phyloP scores from a whole-genome alignment of 2,329 filamentous ascomycete genomes.

The Leptographium radiaticola region DNA sequence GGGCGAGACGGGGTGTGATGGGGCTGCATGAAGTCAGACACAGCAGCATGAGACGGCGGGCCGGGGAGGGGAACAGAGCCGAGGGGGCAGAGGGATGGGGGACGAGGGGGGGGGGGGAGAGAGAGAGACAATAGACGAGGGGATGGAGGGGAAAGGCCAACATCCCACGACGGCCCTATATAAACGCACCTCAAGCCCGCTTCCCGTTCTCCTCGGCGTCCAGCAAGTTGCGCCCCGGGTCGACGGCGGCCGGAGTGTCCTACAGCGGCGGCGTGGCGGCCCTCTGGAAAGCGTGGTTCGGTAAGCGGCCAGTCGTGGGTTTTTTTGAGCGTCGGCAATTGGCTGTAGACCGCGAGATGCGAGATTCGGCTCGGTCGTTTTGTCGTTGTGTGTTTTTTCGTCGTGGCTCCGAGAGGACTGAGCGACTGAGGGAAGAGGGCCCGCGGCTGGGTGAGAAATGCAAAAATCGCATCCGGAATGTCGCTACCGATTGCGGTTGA shows the following conservation, averaged over 20 bases:
- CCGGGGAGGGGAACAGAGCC: not conserved
- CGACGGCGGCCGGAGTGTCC: not conserved
- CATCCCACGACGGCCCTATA: not conserved
- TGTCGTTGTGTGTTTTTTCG: not conserved
- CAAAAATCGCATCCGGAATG: not conserved
- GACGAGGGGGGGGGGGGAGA: not conserved
- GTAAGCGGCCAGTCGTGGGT: not conserved
- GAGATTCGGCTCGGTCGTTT: not conserved
- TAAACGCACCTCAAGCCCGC: not conserved
- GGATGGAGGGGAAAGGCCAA: too few relatives aligned
- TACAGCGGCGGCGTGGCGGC: too few relatives aligned
- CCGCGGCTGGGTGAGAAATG: not conserved
- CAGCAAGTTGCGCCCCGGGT: not conserved
- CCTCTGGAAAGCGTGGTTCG: not conserved
- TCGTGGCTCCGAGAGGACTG: not conserved
- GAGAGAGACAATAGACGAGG: not conserved
- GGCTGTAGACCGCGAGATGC: not conserved
- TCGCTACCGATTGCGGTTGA: not conserved
- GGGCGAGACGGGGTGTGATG: slow-evolving; percentile 1
- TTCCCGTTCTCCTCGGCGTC: not conserved
- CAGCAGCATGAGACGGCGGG: slow-evolving; percentile 15
- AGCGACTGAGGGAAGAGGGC: not conserved
- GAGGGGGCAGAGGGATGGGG: not conserved
- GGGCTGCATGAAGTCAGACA: slow-evolving; percentile 16
- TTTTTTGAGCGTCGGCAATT: not conserved